Percentiles rank a stretch among this genome's conserved stretches.
Evolutionary conservation across 2,329 filamentous ascomycete species (phyloP).

Genomic region (Clonostachys rhizophaga): DNA sequence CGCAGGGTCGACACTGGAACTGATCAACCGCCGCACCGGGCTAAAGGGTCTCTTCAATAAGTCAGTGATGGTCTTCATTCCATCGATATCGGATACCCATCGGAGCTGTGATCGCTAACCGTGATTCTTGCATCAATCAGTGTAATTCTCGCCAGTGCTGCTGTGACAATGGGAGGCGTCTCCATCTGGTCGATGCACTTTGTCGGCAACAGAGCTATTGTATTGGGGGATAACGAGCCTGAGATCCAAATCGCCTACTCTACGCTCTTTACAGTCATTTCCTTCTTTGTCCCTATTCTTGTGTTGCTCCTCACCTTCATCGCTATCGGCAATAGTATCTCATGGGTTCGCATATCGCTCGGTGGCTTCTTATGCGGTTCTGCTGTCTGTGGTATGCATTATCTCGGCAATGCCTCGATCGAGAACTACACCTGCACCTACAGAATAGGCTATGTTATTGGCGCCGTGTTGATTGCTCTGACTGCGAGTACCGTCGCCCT

Average conservation of each 20-base stretch:
- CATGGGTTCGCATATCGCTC: slow-evolving; percentile 51
- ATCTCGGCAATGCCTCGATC: slow-evolving; percentile 77
- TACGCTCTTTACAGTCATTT: slow-evolving; percentile 65
- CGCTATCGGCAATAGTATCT: slow-evolving; percentile 57
- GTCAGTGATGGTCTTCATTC: slow-evolving; percentile 32
- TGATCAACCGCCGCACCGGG: slow-evolving; percentile 73
- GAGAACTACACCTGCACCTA: slow-evolving; percentile 70
- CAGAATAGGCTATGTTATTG: slow-evolving; percentile 53
- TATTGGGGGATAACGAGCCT: slow-evolving; percentile 57
- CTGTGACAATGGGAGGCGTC: slow-evolving; percentile 69
- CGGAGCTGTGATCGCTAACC: too few relatives aligned
- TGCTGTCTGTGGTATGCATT: slow-evolving; percentile 83
- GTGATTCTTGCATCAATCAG: slow-evolving; percentile 23
- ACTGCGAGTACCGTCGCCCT: slow-evolving; percentile 67
- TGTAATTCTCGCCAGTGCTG: slow-evolving; percentile 58
- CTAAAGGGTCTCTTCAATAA: slow-evolving; percentile 65
- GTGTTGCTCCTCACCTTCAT: slow-evolving; percentile 74
- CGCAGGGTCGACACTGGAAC: slow-evolving; percentile 72
- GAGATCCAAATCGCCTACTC: slow-evolving; percentile 72
- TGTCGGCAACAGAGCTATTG: slow-evolving; percentile 75
- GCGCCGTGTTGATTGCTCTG: slow-evolving; percentile 67
- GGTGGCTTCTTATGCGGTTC: slow-evolving; percentile 68
- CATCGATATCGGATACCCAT: neutral
- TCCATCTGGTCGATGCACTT: slow-evolving; percentile 79
- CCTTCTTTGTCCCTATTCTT: slow-evolving; percentile 74